These are phyloP conservation scores for Colletotrichum incanum DNA, from an alignment of 2,329 filamentous ascomycete genomes.

Conservation along the genomic window DNA sequence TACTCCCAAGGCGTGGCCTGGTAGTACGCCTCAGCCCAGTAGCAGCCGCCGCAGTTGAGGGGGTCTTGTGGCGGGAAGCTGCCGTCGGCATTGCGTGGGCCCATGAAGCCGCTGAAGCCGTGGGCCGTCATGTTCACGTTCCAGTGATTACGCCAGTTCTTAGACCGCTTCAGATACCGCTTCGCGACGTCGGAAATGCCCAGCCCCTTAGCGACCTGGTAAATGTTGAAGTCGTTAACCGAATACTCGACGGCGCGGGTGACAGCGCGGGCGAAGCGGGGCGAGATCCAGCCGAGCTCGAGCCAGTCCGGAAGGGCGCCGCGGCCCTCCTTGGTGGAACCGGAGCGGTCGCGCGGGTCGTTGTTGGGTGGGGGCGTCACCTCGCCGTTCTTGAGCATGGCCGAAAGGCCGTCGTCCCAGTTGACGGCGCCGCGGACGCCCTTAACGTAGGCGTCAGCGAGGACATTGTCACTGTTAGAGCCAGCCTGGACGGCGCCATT, in stretches of 20 bases:
- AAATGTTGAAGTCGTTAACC: conserved; percentile 78
- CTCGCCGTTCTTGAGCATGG: conserved; percentile 79
- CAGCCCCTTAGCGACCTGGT: conserved; percentile 75
- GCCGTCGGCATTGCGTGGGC: conserved; percentile 69
- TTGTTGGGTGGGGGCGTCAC: conserved; percentile 72
- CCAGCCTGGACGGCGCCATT: conserved; percentile 80
- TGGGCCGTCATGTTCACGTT: conserved; percentile 71
- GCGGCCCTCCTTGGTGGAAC: conserved; percentile 77
- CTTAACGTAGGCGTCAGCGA: conserved; percentile 81
- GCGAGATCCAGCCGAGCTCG: conserved; percentile 75
- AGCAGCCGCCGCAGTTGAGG: conserved; percentile 73
- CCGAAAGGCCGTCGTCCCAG: conserved; percentile 74
- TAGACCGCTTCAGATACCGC: conserved; percentile 74
- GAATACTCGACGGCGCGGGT: conserved; percentile 78
- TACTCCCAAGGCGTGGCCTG: conserved; percentile 77
- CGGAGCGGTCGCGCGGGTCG: conserved; percentile 70
- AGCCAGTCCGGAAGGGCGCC: conserved; percentile 81
- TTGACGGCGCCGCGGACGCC: conserved; percentile 74
- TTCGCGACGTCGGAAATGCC: conserved; percentile 64
- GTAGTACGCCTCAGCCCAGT: conserved; percentile 74
- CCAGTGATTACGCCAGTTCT: conserved; percentile 83
- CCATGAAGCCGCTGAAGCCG: conserved; percentile 77
- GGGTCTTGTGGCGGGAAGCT: conserved; percentile 70
- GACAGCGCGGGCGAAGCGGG: conserved; percentile 72
- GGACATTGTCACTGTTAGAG: conserved; percentile 79